Evolutionary conservation across 2,329 filamentous ascomycete genomes (phyloP), one percentile per base, ranked within the genome.

Genomic region (Neonectria hederae): DNA sequence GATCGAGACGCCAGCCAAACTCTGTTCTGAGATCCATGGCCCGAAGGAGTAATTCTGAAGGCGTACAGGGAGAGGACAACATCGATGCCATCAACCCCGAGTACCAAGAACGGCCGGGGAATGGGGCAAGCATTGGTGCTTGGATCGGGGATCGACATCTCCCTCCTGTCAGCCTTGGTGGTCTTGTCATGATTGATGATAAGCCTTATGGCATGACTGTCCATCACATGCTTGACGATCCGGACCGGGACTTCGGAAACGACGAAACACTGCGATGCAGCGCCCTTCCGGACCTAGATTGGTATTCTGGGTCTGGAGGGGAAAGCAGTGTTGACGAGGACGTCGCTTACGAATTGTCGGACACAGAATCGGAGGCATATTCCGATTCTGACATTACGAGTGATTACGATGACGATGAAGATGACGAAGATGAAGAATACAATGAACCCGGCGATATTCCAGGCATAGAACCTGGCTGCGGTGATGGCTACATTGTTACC

Each of bases 161-260:
- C 3, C 94, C 94, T 6, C 93, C 95, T 2, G 95, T 97, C 3
- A 97, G 93, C 32, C 94, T 97, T 70, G 95, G 95, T 13, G 95
- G 95, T 9, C 85, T 97, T 4, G 89, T 98, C 43, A 82, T 96
- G 32, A 89, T 98, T 2, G 94, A 98, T 74, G 89, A 92, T 59
- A 89, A 91, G 76, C 88, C 92, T 0, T 96, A 94, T 73, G 95
- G 95, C 13, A 96, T 98, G 92, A 97, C 93, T 22, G 95, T 98
- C 0, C 95, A 98, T 74, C 95, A 98, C 77, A 95, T 98, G 89
- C 87, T 98, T 2, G 95, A 97, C 82, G 87, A 89, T 62, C 87
- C 87, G 1, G 86, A 87, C 4, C 78, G 79, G 57, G 81, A 83
- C 10, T 80, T 80, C 38, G 72, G 69, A 1, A 68, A 69, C 10